These are phyloP conservation scores for Solanum neorickii DNA, from an alignment of 257 asterid species.

Conservation along the genomic window DNA sequence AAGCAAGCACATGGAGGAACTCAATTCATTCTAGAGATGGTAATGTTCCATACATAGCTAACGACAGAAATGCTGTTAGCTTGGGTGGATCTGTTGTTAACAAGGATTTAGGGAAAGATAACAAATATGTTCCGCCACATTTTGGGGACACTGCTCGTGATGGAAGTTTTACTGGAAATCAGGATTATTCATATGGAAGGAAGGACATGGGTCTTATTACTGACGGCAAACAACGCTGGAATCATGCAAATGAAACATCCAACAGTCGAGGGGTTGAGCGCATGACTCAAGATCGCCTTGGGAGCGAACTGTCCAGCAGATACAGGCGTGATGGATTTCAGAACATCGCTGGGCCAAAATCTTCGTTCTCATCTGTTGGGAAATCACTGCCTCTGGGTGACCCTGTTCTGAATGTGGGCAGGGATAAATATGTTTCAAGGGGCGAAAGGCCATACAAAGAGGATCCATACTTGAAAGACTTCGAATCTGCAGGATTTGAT, in stretches of 20 bases:
- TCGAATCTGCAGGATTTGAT: constrained; percentile 45
- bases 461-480: constrained; percentile 45
- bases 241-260: constrained; percentile 31
- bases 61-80: constrained; percentile 21
- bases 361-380: constrained; percentile 40
- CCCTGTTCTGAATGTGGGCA: constrained; percentile 31
- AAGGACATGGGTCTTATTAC: constrained; percentile 27
- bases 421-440: constrained; percentile 40
- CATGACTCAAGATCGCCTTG: constrained; percentile 33
- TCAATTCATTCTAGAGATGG: constrained; percentile 34
- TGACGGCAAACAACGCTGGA: constrained; percentile 34
- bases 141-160: constrained; percentile 34
- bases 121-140: constrained; percentile 28
- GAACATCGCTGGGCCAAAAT: constrained; percentile 22
- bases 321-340: constrained; percentile 41
- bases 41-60: constrained; percentile 24
- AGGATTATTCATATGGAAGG: constrained; percentile 46
- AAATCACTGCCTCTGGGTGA: constrained; percentile 32
- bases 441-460: constrained; percentile 44
- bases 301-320: constrained; percentile 39
- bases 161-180: constrained; percentile 18
- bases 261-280: constrained; percentile 38
- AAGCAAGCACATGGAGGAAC: constrained; percentile 50
- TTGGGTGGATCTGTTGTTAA: constrained; percentile 23
- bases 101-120: constrained; percentile 37